A percentile compares a stretch with the other conserved stretches of the same genome.
phyloP scores from a whole-genome alignment of 2,329 filamentous ascomycete genomes.

The Alternaria infectoria region DNA sequence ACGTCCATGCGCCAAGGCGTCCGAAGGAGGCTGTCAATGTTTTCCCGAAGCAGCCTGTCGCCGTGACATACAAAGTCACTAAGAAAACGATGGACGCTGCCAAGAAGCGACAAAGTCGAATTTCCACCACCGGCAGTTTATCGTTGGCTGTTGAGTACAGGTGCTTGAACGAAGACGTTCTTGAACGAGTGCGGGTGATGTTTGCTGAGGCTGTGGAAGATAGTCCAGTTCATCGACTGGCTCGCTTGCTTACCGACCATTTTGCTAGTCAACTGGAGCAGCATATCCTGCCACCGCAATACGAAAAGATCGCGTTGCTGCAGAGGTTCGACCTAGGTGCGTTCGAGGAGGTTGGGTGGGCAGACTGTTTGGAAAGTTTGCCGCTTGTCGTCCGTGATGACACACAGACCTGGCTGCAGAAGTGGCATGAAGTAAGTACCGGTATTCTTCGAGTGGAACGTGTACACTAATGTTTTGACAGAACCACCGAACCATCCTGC shows the following conservation, averaged over 20 bases:
- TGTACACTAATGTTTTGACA: constrained; percentile 27
- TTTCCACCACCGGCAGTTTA: constrained; percentile 52
- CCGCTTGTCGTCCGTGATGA: constrained; percentile 52
- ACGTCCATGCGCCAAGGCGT: constrained; percentile 63
- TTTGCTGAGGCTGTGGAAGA: constrained; percentile 57
- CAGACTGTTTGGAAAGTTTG: constrained; percentile 58
- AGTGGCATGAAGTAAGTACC: constrained; percentile 62
- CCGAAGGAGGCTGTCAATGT: constrained; percentile 61
- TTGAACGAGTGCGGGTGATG: constrained; percentile 53
- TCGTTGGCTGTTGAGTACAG: constrained; percentile 77
- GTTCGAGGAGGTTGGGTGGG: constrained; percentile 63
- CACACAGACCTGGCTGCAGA: constrained; percentile 58
- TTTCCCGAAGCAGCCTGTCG: constrained; percentile 82
- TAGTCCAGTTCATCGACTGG: constrained; percentile 56
- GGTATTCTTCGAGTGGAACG: fast-evolving
- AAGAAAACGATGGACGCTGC: constrained; percentile 54
- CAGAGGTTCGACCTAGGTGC: constrained; percentile 59
- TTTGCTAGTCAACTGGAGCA: constrained; percentile 56
- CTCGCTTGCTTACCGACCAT: constrained; percentile 59
- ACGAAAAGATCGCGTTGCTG: constrained; percentile 62
- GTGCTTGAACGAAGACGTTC: constrained; percentile 76
- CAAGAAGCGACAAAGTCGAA: constrained; percentile 27
- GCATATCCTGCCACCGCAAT: constrained; percentile 55
- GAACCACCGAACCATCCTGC: constrained; percentile 29
- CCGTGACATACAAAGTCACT: constrained; percentile 78